Conservation (phyloP, 805 yeast species). For the Priceomyces carsonii region DNA sequence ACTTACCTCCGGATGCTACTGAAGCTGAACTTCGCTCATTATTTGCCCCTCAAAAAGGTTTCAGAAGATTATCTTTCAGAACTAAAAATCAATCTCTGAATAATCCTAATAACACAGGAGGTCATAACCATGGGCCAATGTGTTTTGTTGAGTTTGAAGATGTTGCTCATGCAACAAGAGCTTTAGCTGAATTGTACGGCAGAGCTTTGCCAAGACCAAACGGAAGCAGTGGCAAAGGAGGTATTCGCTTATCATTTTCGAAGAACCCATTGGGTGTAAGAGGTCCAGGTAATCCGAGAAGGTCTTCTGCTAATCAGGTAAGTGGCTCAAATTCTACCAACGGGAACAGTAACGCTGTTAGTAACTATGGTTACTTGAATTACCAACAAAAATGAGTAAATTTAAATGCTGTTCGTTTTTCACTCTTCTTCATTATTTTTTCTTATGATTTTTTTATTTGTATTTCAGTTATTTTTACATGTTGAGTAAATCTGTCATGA, state of each 20-base stretch:
- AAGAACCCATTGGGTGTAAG: slow-evolving; percentile 97
- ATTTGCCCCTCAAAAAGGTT: slow-evolving; percentile 88
- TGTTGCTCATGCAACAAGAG: slow-evolving; percentile 89
- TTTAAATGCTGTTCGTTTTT: slow-evolving; percentile 10
- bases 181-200: slow-evolving; percentile 92
- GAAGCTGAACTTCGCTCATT: slow-evolving; percentile 88
- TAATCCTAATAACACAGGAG: slow-evolving; percentile 29
- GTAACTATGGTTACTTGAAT: slow-evolving; percentile 37
- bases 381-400: slow-evolving; percentile 21
- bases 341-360: slow-evolving; percentile 12
- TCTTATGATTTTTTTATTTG: slow-evolving; percentile 8
- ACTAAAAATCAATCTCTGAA: slow-evolving; percentile 45
- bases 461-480: slow-evolving; percentile 4
- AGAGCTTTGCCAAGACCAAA: slow-evolving; percentile 83
- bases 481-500: slow-evolving; percentile 5
- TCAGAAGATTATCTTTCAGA: slow-evolving; percentile 87
- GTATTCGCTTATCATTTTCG: slow-evolving; percentile 89
- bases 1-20: slow-evolving; percentile 94
- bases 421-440: slow-evolving; percentile 11
- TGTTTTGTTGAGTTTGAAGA: slow-evolving; percentile 99
- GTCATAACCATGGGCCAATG: slow-evolving; percentile 88
- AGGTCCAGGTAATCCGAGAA: slow-evolving; percentile 55
- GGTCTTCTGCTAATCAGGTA: slow-evolving; percentile 33
- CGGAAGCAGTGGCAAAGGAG: slow-evolving; percentile 77
- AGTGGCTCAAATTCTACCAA: slow-evolving; percentile 13